Conservation (phyloP, 139 green algal genomes). For the Tetraselmis chui region DNA sequence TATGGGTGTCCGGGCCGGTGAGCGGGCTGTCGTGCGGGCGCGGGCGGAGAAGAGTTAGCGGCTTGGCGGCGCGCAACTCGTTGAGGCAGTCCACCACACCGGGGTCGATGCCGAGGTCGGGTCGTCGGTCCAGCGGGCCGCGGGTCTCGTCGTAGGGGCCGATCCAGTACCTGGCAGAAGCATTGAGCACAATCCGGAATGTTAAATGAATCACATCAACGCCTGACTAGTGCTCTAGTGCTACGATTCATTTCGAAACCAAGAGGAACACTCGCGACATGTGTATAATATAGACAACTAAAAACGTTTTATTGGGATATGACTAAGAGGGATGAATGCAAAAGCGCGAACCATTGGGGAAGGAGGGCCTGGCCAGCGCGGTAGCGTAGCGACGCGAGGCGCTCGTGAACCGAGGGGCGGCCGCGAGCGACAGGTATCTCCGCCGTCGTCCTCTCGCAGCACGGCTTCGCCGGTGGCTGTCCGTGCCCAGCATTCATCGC, state of each 20-base stretch:
- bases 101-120: not conserved
- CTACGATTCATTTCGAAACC: too few relatives aligned
- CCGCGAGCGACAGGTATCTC: too few relatives aligned
- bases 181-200: too few relatives aligned
- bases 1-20: too few relatives aligned
- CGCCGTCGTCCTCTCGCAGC: not conserved
- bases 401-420: not conserved
- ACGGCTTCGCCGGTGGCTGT: not conserved
- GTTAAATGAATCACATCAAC: too few relatives aligned
- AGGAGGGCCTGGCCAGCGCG: not conserved
- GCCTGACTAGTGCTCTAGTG: too few relatives aligned
- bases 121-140: not conserved
- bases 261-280: too few relatives aligned
- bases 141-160: not conserved
- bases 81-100: not conserved
- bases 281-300: too few relatives aligned
- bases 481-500: not conserved
- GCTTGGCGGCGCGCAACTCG: not conserved
- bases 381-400: not conserved
- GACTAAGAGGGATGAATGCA: too few relatives aligned
- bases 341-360: not conserved
- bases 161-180: not conserved
- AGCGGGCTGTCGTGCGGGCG: not conserved
- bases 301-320: too few relatives aligned
- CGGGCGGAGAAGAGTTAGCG: not conserved